Conservation (phyloP, 2,329 filamentous ascomycete species). For the Clarireedia sp. region DNA sequence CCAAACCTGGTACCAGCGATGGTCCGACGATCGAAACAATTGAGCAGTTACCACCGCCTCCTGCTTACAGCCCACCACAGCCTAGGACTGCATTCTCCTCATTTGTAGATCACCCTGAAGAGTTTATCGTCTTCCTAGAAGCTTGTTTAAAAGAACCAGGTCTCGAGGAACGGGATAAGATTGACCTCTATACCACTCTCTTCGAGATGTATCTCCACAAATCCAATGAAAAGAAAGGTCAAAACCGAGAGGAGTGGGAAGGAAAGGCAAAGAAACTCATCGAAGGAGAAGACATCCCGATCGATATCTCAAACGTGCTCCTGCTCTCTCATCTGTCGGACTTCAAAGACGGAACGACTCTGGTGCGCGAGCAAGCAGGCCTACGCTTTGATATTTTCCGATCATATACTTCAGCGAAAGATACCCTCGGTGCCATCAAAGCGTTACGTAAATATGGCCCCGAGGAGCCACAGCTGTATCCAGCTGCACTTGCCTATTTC, state of each 20-base stretch:
- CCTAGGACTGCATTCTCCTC: slow-evolving; percentile 89
- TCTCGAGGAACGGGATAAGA: slow-evolving; percentile 65
- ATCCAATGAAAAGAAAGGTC: slow-evolving; percentile 65
- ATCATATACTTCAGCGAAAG: slow-evolving; percentile 86
- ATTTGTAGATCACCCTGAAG: slow-evolving; percentile 86
- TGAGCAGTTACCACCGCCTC: slow-evolving; percentile 30
- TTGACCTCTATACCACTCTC: slow-evolving; percentile 85
- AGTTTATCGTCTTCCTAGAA: slow-evolving; percentile 90
- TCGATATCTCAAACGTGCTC: slow-evolving; percentile 91
- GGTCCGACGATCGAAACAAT: slow-evolving; percentile 43
- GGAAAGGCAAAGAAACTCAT: slow-evolving; percentile 84
- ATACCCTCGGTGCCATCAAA: slow-evolving; percentile 83
- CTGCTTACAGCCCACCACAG: slow-evolving; percentile 66
- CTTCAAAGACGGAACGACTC: slow-evolving; percentile 81
- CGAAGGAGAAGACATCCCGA: slow-evolving; percentile 69
- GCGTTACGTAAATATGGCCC: slow-evolving; percentile 87
- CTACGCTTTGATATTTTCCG: slow-evolving; percentile 93
- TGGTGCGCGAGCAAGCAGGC: slow-evolving; percentile 90
- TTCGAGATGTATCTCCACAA: slow-evolving; percentile 98
- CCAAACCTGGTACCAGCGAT: slow-evolving; percentile 46
- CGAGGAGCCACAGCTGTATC: slow-evolving; percentile 84
- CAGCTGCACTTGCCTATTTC: slow-evolving; percentile 87
- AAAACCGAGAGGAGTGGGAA: slow-evolving; percentile 74
- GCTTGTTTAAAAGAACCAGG: slow-evolving; percentile 68
- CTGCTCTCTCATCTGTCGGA: slow-evolving; percentile 85